phyloP scores from a whole-genome alignment of 371 early-diverging fungal genomes.

The Mucor piriformis region DNA sequence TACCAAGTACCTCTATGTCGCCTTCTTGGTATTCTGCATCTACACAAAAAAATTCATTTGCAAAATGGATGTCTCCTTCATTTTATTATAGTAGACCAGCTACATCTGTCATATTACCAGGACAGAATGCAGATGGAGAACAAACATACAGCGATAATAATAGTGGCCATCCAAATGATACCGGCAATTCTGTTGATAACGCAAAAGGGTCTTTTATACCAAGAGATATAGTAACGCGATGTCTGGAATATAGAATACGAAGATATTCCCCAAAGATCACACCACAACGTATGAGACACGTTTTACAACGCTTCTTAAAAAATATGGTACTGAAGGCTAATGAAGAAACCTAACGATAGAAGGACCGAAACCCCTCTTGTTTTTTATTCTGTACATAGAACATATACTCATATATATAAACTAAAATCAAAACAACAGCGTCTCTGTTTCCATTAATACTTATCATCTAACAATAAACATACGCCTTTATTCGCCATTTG shows the following conservation, averaged over 20 bases:
- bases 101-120: slow-evolving; percentile 41
- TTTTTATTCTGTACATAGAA: not conserved
- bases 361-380: not conserved
- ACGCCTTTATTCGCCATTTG: not conserved
- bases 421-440: not conserved
- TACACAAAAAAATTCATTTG: slow-evolving; percentile 47
- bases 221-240: slow-evolving; percentile 47
- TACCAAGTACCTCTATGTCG: slow-evolving; percentile 51
- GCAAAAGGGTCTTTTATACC: slow-evolving; percentile 33
- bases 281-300: slow-evolving; percentile 52
- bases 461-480: not conserved
- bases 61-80: slow-evolving; percentile 56
- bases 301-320: slow-evolving; percentile 50
- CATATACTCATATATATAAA: not conserved
- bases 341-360: slow-evolving; percentile 27
- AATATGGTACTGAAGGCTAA: slow-evolving; percentile 53
- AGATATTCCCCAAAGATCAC: slow-evolving; percentile 51
- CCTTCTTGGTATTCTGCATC: slow-evolving; percentile 57
- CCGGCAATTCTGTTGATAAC: not conserved
- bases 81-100: slow-evolving; percentile 54
- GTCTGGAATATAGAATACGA: slow-evolving; percentile 47
- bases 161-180: slow-evolving; percentile 4
- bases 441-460: not conserved
- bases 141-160: slow-evolving; percentile 14
- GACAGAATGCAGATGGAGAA: slow-evolving; percentile 1